Percentiles rank a stretch among this genome's conserved stretches.
Conservation (phyloP, 306 rosid genomes). For the Erythrophleum fordii region DNA sequence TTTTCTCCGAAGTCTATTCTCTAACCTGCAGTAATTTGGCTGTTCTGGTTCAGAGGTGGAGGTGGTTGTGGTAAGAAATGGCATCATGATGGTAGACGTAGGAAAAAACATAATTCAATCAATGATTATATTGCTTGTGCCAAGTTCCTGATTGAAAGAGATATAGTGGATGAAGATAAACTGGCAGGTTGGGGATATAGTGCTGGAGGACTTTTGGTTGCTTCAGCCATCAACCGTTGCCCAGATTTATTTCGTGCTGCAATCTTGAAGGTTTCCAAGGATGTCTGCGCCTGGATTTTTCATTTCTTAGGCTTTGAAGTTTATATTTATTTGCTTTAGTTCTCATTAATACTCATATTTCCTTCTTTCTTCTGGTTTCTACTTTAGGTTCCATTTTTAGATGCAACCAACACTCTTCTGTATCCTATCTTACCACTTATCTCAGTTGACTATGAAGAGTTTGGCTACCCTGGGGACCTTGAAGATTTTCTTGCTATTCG, state of each 20-base stretch:
- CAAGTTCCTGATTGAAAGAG: constrained; percentile 68
- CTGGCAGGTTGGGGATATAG: constrained; percentile 90
- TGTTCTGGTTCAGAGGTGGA: constrained; percentile 75
- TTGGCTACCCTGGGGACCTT: constrained; percentile 83
- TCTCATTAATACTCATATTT: constrained; percentile 10
- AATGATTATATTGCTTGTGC: constrained; percentile 88
- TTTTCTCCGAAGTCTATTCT: neutral
- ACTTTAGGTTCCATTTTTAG: constrained; percentile 89
- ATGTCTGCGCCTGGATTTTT: constrained; percentile 8
- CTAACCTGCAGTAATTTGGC: constrained; percentile 32
- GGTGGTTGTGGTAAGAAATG: constrained; percentile 93
- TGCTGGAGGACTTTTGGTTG: constrained; percentile 96
- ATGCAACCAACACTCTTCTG: constrained; percentile 80
- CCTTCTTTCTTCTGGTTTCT: constrained; percentile 30
- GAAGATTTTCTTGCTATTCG: constrained; percentile 85
- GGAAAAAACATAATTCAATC: constrained; percentile 73
- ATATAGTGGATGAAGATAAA: constrained; percentile 71
- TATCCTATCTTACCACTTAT: constrained; percentile 81
- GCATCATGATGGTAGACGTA: constrained; percentile 81
- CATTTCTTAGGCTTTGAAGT: constrained; percentile 27
- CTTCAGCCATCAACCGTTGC: constrained; percentile 76
- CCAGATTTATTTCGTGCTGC: constrained; percentile 86
- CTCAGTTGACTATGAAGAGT: constrained; percentile 83
- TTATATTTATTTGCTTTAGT: constrained; percentile 36
- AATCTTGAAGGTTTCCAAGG: constrained; percentile 70